These are phyloP conservation scores for Populus tremula DNA, from an alignment of 345 rosid species.

Conservation along the genomic window DNA sequence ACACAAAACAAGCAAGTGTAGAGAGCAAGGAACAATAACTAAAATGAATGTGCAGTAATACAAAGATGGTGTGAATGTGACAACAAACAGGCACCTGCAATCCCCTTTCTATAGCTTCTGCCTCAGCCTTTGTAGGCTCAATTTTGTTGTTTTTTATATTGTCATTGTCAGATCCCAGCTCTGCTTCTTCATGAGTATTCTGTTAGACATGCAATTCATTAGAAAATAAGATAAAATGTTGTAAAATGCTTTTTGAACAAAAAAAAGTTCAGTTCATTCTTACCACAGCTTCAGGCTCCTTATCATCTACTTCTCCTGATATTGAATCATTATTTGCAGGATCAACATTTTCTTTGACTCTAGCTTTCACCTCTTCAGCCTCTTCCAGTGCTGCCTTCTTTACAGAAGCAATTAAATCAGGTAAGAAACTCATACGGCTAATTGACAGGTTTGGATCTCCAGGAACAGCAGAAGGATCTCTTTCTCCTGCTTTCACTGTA, in stretches of 20 bases:
- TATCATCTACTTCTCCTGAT: slow-evolving; percentile 32
- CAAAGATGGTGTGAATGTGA: neutral
- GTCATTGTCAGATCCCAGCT: slow-evolving; percentile 62
- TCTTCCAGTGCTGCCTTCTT: slow-evolving; percentile 77
- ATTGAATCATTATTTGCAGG: slow-evolving; percentile 26
- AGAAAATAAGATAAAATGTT: slow-evolving; percentile 18
- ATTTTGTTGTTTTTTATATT: slow-evolving; percentile 55
- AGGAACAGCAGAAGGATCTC: slow-evolving; percentile 31
- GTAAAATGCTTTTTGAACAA: neutral
- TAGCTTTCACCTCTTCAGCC: slow-evolving; percentile 66
- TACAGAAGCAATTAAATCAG: slow-evolving; percentile 66
- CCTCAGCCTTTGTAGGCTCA: slow-evolving; percentile 94
- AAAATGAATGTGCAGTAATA: neutral
- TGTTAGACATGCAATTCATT: slow-evolving; percentile 35
- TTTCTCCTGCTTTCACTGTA: slow-evolving; percentile 31
- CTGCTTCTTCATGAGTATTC: slow-evolving; percentile 65
- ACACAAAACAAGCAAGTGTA: neutral
- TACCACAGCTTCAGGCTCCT: slow-evolving; percentile 59
- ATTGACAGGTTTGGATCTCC: slow-evolving; percentile 48
- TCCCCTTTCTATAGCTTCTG: slow-evolving; percentile 87
- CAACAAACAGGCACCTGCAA: slow-evolving; percentile 58
- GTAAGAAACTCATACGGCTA: slow-evolving; percentile 49
- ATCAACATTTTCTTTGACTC: slow-evolving; percentile 44
- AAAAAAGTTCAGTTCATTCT: slow-evolving; percentile 31
- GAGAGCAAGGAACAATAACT: neutral